Percentiles rank a stretch among this genome's conserved stretches.
Evolutionary conservation across 768 basidiomycete species (phyloP).

Genomic region (Lentinula edodes): DNA sequence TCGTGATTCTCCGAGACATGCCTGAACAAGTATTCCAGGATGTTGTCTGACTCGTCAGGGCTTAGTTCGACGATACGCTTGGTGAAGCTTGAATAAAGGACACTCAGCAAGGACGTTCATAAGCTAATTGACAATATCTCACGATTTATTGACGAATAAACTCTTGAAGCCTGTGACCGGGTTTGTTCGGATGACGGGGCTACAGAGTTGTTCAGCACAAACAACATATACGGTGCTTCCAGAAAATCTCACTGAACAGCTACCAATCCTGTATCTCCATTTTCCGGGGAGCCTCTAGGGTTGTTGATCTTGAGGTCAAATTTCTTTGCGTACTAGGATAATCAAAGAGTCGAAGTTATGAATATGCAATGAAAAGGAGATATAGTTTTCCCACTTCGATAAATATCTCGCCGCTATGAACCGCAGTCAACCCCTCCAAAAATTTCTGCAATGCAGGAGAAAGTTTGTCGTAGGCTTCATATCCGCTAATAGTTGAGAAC

Average conservation of each 20-base stretch:
- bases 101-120: background rate
- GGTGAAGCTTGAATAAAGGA: slow-evolving; percentile 38
- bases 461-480: slow-evolving; percentile 61
- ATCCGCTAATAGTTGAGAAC: slow-evolving; percentile 28
- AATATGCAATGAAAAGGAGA: background rate
- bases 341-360: background rate
- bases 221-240: background rate
- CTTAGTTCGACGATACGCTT: slow-evolving; percentile 48
- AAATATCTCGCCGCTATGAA: slow-evolving; percentile 43
- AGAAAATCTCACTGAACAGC: slow-evolving; percentile 40
- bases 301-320: slow-evolving; percentile 27
- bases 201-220: slow-evolving; percentile 7
- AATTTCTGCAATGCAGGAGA: slow-evolving; percentile 49
- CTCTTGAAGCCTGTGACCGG: slow-evolving; percentile 58
- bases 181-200: slow-evolving; percentile 49
- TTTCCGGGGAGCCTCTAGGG: slow-evolving; percentile 47
- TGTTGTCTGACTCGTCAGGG: slow-evolving; percentile 45
- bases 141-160: slow-evolving; percentile 50
- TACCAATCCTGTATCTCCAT: slow-evolving; percentile 40
- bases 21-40: slow-evolving; percentile 42
- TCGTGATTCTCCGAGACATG: slow-evolving; percentile 57
- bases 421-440: slow-evolving; percentile 53
- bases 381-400: slow-evolving; percentile 21
- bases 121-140: slow-evolving; percentile 6
- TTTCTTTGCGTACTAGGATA: slow-evolving; percentile 23